Evolutionary conservation across 768 basidiomycete genomes (phyloP), one percentile per base, ranked within the genome.

Genomic region (Xerocomellus intermedius): DNA sequence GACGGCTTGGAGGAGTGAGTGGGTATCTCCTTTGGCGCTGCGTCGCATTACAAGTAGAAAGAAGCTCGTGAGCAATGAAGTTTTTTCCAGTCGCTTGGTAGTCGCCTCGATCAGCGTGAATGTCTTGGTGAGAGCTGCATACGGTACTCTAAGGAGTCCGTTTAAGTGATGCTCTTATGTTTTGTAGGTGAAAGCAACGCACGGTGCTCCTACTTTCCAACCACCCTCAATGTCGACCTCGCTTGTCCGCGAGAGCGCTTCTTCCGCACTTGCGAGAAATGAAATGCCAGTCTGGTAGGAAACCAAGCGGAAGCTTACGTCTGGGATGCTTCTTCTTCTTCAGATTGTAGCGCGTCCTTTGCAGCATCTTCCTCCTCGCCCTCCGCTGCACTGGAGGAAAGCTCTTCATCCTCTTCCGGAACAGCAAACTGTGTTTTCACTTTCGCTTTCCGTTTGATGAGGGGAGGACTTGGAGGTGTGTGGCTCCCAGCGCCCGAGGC

Each of bases 81-180:
- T 91, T 71, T 98, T 99, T 70, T 97, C 94, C 43, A 97, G 73
- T 19, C 97, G 89, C 66, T 98, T 98, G 2, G 94, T 98, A 9
- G 97, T 99, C 5, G 84, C 83, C 70, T 97, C 95, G 57, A 99
- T 98, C 30, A 89, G 74, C 17, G 85, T 80, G 68, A 98, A 98
- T 0, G 89, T 83, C 60, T 92, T 87, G 9, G 94, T 85, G 35
- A 99, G 80, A 7, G 97, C 92, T 17, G 92, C 89, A 67, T 99
- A 99, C 0, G 97, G 97, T 12, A 98, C 89, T 4, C 95, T 98
- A 26, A 10, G 6, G 26, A 28, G 35, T 26, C 4, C 41, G 50
- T 59, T 42, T 56, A 42, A 26, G 8, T 21, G 26, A 36, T 21
- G 36, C 32, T 12, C 16, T 35, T 21, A 5, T 13, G 7, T n/a